Conservation (phyloP, 106 monocot species). For the Allium fistulosum region DNA sequence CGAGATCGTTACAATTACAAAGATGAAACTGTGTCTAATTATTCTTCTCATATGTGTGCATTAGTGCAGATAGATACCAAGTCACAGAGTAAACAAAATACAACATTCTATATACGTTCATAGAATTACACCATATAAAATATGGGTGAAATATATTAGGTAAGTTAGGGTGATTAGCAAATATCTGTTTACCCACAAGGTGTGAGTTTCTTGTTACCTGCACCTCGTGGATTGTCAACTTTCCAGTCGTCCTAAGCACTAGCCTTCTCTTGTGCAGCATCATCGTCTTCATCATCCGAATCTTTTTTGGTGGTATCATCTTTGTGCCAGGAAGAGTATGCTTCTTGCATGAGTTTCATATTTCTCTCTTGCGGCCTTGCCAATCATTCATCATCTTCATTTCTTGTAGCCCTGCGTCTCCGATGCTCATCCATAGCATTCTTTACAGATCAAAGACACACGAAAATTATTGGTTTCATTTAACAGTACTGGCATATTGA, state of each 20-base stretch:
- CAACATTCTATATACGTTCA: no score
- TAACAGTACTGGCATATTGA: not conserved
- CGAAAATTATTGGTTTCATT: not conserved
- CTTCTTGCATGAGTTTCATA: conserved; percentile 55
- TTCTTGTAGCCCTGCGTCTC: conserved; percentile 84
- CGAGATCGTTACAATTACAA: no score
- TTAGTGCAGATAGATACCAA: no score
- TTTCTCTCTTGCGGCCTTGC: conserved; percentile 85
- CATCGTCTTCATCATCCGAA: conserved; percentile 43
- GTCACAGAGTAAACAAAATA: no score
- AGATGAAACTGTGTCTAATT: no score
- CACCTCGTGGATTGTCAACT: conserved; percentile 88
- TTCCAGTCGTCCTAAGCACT: conserved; percentile 99
- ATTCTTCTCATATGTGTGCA: no score
- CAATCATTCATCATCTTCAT: conserved; percentile 96
- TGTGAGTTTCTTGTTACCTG: conserved; percentile 93
- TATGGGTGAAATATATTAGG: no score
- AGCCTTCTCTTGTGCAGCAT: conserved; percentile 82
- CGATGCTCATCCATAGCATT: conserved; percentile 95
- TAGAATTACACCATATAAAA: no score
- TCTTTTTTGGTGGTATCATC: conserved; percentile 22
- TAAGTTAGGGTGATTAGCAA: no score
- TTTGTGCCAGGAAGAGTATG: conserved; percentile 78
- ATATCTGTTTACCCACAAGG: conserved; percentile 57
- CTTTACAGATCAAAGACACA: conserved; percentile 20